These are phyloP conservation scores for Vanrija humicola DNA, from an alignment of 1,284 basidiomycete species.

Conservation along the genomic window DNA sequence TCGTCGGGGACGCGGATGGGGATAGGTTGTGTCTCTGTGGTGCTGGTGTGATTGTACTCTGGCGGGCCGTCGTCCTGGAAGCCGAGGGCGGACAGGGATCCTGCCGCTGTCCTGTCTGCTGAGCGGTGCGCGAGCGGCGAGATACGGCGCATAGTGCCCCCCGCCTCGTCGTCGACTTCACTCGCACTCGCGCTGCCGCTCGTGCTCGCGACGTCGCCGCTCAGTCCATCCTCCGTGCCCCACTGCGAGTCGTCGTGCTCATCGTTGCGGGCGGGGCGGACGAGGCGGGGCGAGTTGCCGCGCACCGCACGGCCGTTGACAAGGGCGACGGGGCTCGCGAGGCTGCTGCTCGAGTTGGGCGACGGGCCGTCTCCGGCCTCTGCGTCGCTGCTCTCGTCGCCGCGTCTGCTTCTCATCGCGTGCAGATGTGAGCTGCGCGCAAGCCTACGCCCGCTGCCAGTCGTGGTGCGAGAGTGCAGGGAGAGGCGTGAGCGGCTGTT, in stretches of 20 bases:
- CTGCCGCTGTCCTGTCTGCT: too few species aligned
- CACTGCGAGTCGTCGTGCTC: conserved; percentile 1
- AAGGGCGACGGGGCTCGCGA: background rate
- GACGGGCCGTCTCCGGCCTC: background rate
- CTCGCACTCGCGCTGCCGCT: conserved; percentile 3
- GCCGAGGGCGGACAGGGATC: too few species aligned
- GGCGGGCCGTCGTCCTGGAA: background rate
- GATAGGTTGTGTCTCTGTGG: background rate
- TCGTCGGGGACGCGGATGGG: too few species aligned
- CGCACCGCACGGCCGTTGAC: background rate
- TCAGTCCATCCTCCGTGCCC: background rate
- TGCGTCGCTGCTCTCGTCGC: conserved; percentile 9
- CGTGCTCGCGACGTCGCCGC: background rate
- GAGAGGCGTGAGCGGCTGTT: background rate
- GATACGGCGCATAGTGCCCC: background rate
- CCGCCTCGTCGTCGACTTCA: conserved; percentile 8
- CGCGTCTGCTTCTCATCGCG: conserved; percentile 17
- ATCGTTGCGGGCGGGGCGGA: background rate
- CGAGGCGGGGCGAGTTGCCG: background rate
- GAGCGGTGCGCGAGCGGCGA: too few species aligned
- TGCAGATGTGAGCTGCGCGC: conserved; percentile 42
- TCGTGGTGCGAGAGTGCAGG: background rate
- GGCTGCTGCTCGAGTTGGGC: too few species aligned
- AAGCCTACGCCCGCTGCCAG: conserved; percentile 7
- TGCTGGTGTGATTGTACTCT: background rate